Percentiles rank a stretch among this genome's conserved stretches.
Conservation (phyloP, 495 filamentous ascomycete genomes). For the Emericellopsis terricola region DNA sequence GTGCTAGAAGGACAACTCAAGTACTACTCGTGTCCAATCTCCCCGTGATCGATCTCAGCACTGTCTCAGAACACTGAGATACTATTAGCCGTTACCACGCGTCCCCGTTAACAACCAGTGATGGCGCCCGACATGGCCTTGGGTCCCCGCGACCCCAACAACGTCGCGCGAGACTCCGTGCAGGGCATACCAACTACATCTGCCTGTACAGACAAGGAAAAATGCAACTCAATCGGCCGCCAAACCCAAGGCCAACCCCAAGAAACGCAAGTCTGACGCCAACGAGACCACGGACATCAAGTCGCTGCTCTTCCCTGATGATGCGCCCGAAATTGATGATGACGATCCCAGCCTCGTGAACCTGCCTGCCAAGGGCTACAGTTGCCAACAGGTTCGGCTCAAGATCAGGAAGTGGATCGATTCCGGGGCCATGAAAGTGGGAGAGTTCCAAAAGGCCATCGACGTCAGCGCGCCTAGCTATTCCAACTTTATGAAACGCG, state of each 20-base stretch:
- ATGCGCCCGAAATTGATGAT: conserved; percentile 6
- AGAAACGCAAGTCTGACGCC: conserved; percentile 1
- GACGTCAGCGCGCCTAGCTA: conserved; percentile 13
- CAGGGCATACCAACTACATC: too few species aligned
- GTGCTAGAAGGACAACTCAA: too few species aligned
- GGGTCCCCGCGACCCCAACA: too few species aligned
- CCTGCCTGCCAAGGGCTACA: conserved; percentile 10
- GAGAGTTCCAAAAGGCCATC: conserved; percentile 23
- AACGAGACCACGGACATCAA: not conserved
- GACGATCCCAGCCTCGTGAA: conserved; percentile 5
- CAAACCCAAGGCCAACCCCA: not conserved
- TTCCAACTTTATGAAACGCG: conserved; percentile 12
- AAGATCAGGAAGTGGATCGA: conserved; percentile 25
- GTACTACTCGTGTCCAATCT: too few species aligned
- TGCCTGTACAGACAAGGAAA: too few species aligned
- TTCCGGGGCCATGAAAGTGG: conserved; percentile 26
- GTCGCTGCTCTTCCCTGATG: not conserved
- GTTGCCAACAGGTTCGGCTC: conserved; percentile 21
- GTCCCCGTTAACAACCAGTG: too few species aligned
- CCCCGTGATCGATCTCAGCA: too few species aligned
- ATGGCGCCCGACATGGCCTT: too few species aligned
- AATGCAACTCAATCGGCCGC: too few species aligned
- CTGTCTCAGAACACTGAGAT: too few species aligned
- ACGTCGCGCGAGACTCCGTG: too few species aligned
- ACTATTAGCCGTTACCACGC: too few species aligned